Evolutionary conservation across 805 yeast genomes (phyloP), one percentile per base, ranked within the genome.

Genomic region (Cyberlindnera meyerae): DNA sequence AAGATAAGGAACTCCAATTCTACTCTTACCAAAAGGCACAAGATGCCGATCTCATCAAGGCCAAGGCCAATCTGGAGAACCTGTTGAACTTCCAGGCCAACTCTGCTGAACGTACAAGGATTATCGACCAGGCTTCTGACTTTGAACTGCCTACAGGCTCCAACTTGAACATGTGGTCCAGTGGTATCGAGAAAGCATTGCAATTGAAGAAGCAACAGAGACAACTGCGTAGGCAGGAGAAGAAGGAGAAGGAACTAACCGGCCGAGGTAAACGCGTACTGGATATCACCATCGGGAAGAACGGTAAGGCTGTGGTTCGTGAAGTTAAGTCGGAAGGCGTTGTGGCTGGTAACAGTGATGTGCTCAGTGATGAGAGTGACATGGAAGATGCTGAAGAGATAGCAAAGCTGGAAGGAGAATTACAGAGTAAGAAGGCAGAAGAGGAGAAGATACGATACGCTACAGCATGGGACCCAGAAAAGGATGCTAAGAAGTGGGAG

Each of bases 41-140:
- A n/a, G 79, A 79, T 45, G 70, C 75, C 1, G 89, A 81, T 28
- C 60, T 85, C 25, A 45, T 66, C 4, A 68, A 68, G 38, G 98
- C 98, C 0, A 82, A 84, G 48, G 75, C 75, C 30, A 66, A 89
- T 34, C 63, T 93, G 33, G 84, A 85, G 22, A 81, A 76, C 22
- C 62, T 93, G 32, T 64, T 93, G 29, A 73, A 77, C 43, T 93
- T 79, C 58, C 98, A 93, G 57, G 85, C 75, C 3, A 78, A 89
- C 13, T 84, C 94, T 6, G 85, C 89, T 1, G 94, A 87, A 57
- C 70, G 99, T 56, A 93, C 98, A 0, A 77, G 76, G 48, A 87
- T 93, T 44, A 89, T 94, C 27, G 99, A 93, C 56, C 81, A 86
- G 54, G 96, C 94, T 0, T 77, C 95, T 5, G 98, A 93, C 56